Percentiles rank a stretch among this genome's conserved stretches.
Evolutionary conservation across 305 asterid genomes (phyloP).

Genomic region (Stenogyne calaminthoides): DNA sequence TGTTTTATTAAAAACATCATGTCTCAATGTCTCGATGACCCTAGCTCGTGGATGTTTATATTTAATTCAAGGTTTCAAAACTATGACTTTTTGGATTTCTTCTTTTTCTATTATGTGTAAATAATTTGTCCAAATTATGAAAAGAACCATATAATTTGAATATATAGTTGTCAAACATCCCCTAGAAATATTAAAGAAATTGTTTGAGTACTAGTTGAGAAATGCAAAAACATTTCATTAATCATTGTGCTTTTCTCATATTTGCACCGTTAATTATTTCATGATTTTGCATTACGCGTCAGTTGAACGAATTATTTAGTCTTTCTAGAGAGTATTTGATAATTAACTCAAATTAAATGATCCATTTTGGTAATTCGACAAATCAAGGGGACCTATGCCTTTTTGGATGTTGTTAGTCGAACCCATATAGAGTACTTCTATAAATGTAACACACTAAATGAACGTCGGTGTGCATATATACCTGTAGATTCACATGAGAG

Average conservation of each 20-base stretch:
- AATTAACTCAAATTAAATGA: no score
- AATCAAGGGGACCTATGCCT: neutral
- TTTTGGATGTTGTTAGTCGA: neutral
- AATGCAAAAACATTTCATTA: neutral
- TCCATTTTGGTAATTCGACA: no score
- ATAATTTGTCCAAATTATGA: no score
- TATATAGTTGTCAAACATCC: neutral
- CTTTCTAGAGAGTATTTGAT: neutral
- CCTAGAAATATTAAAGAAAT: no score
- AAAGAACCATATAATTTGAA: no score
- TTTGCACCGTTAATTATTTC: no score
- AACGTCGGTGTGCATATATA: neutral
- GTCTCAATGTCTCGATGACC: neutral
- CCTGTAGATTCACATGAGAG: no score
- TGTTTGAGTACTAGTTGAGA: neutral
- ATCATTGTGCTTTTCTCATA: no score
- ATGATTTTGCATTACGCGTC: no score
- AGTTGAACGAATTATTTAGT: no score
- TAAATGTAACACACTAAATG: neutral
- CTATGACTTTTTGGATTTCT: neutral
- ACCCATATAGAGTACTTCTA: no score
- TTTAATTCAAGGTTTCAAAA: neutral
- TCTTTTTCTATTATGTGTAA: no score
- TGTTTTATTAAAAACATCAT: neutral
- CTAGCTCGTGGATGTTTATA: neutral